Conservation (phyloP, 495 filamentous ascomycete genomes). For the Neurospora tetrasperma region DNA sequence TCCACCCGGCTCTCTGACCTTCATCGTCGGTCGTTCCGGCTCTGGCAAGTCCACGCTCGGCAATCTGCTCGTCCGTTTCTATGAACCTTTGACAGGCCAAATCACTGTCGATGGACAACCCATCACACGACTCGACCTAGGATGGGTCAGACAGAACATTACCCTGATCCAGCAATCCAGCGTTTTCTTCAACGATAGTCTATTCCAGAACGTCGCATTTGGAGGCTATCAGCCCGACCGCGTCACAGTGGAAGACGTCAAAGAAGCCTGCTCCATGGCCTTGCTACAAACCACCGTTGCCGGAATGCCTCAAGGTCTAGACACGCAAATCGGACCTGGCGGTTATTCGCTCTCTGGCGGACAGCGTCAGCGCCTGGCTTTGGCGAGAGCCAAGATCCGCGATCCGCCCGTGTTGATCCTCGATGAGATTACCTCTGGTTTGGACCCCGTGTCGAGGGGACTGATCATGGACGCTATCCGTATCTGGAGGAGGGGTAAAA, state of each 20-base stretch:
- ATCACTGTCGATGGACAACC: slow-evolving; percentile 59
- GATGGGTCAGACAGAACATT: slow-evolving; percentile 71
- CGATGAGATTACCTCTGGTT: slow-evolving; percentile 77
- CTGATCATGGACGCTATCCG: slow-evolving; percentile 65
- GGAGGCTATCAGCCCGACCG: slow-evolving; percentile 43
- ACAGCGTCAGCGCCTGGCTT: slow-evolving; percentile 65
- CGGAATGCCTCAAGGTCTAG: slow-evolving; percentile 58
- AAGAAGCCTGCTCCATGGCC: slow-evolving; percentile 51
- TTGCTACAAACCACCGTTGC: slow-evolving; percentile 63
- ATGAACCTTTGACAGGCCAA: slow-evolving; percentile 52
- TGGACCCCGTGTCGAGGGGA: slow-evolving; percentile 60
- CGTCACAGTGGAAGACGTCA: slow-evolving; percentile 45
- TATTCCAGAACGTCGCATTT: slow-evolving; percentile 73
- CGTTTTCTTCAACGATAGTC: slow-evolving; percentile 73
- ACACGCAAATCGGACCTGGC: slow-evolving; percentile 62
- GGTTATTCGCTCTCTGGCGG: slow-evolving; percentile 74
- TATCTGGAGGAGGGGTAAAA: slow-evolving; percentile 65
- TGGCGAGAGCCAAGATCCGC: slow-evolving; percentile 65
- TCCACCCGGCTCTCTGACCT: slow-evolving; percentile 60
- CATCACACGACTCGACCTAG: slow-evolving; percentile 50
- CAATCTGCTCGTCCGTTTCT: slow-evolving; percentile 70
- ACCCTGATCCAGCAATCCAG: slow-evolving; percentile 78
- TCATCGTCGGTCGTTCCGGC: slow-evolving; percentile 77
- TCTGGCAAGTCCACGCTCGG: slow-evolving; percentile 89
- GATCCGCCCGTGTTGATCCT: slow-evolving; percentile 78